phyloP scores from a whole-genome alignment of 352 stramenopile species.

The Globisporangium cystogenes region DNA sequence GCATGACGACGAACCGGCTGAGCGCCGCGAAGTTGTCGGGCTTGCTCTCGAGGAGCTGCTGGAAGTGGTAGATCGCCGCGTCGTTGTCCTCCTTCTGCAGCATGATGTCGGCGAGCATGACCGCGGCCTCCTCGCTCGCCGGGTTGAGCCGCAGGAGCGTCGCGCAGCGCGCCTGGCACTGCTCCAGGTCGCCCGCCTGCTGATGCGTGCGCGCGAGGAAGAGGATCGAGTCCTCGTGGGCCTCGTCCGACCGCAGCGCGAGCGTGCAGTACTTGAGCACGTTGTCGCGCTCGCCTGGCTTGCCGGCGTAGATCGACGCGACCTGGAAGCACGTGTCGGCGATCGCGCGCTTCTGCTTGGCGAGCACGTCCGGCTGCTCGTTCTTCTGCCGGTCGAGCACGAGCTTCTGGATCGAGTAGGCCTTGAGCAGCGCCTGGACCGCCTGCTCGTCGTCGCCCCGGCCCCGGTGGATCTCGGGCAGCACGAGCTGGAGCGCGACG shows the following conservation, averaged over 20 bases:
- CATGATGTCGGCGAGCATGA: constrained; percentile 90
- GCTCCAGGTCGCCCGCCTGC: constrained; percentile 68
- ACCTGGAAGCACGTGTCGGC: constrained; percentile 85
- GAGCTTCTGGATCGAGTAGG: constrained; percentile 81
- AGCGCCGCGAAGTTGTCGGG: constrained; percentile 90
- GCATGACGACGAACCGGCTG: constrained; percentile 83
- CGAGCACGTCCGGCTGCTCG: constrained; percentile 75
- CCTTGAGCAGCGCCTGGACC: constrained; percentile 77
- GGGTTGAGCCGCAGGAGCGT: constrained; percentile 79
- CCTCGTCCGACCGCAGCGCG: constrained; percentile 69
- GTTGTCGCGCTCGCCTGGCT: constrained; percentile 40
- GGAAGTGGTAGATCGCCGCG: constrained; percentile 85
- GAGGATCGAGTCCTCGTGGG: constrained; percentile 83
- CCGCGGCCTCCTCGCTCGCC: constrained; percentile 76
- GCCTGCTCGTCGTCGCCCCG: constrained; percentile 60
- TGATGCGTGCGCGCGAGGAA: constrained; percentile 72
- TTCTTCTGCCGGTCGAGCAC: constrained; percentile 79
- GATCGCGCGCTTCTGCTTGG: constrained; percentile 62
- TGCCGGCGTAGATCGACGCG: constrained; percentile 55
- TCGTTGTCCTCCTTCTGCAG: constrained; percentile 88
- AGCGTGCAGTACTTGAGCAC: constrained; percentile 78
- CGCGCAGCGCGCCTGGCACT: constrained; percentile 84
- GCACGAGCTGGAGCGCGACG: constrained; percentile 68
- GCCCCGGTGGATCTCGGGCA: constrained; percentile 77
- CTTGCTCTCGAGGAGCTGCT: constrained; percentile 85